Base-by-base conservation (phyloP, 805 yeast genomes). In the Wickerhamiella dianesei region DNA sequence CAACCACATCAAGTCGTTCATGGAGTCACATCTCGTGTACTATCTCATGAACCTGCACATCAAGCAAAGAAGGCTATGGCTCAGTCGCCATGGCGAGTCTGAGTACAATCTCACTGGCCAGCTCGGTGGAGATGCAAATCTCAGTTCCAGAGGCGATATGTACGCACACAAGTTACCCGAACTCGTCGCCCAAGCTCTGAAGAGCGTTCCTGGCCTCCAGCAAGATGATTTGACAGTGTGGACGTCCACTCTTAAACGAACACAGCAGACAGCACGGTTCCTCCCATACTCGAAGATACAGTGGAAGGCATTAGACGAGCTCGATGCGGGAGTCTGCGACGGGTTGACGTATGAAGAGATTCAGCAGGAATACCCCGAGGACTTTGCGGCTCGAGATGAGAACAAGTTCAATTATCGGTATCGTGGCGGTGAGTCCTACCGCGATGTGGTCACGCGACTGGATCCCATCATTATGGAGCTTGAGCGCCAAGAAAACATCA, bases 391-490 rank as follows among this genome's bases (percentile, higher is more conserved):
- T 5, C 75, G 99, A 50, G 98, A 92, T 62, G 95, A 84, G 54
- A 82, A 92, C 68, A 92, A 92, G 67, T 92, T 83, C 62, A 96
- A 86, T 55, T 92, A 92, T 65, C 74, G 98, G 46, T 92, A 92
- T 64, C 76, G 96, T 40, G 97, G 97, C 9, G 99, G 99, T 41
- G 99, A 92, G 65, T 82, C 94, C 3, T 92, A 92, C 64, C 75
- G 95, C 48, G 99, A 92, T 58, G 95, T 92, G 37, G 96, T 89
- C 41, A 82, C 88, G 40, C 72, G 99, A 48, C 71, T 92, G 48
- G 99, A 92, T 62, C 99, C 99, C 3, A 87, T 92, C 54, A 92
- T 92, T 51, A 92, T 92, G 98, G 98, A 92, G 64, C 73, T 92
- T 53, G 99, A 92, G 66, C 79, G 96, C 50, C 97, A 89, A 65